Percentiles rank a stretch among this genome's conserved stretches.
Conservation (phyloP, 2,329 filamentous ascomycete genomes). For the Claviceps quebecensis region DNA sequence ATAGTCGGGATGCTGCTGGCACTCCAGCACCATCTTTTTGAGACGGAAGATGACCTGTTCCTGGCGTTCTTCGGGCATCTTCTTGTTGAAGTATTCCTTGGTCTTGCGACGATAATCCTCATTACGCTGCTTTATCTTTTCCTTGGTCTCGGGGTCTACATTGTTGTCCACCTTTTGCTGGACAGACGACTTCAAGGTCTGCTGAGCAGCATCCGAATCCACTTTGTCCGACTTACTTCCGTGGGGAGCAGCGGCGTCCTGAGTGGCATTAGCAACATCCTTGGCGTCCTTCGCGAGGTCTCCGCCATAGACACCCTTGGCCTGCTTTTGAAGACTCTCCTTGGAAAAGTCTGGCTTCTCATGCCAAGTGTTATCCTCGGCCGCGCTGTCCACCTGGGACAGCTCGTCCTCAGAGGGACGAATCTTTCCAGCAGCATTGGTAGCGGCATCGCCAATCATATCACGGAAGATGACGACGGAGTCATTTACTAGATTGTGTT, state of each 20-base stretch:
- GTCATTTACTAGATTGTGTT: constrained; percentile 48
- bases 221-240: constrained; percentile 34
- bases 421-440: constrained; percentile 59
- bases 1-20: constrained; percentile 91
- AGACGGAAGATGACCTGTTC: constrained; percentile 85
- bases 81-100: constrained; percentile 65
- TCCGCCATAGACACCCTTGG: constrained; percentile 47
- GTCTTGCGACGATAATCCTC: constrained; percentile 34
- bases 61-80: constrained; percentile 83
- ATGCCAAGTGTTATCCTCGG: constrained; percentile 88
- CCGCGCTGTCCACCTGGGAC: constrained; percentile 64
- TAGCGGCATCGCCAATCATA: constrained; percentile 80
- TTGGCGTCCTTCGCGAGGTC: constrained; percentile 43
- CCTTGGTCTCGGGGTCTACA: constrained; percentile 49
- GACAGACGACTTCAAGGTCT: constrained; percentile 26
- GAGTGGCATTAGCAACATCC: constrained; percentile 43
- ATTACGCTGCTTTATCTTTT: constrained; percentile 29
- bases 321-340: constrained; percentile 53
- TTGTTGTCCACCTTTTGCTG: constrained; percentile 48
- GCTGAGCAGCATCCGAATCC: constrained; percentile 25
- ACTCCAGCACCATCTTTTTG: constrained; percentile 95
- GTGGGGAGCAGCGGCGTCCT: constrained; percentile 35
- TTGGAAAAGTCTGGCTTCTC: constrained; percentile 66
- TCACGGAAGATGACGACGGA: constrained; percentile 69
- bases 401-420: constrained; percentile 69